Evolutionary conservation across 140 eudicot genomes (phyloP).

Genomic region (Anethum foeniculum): DNA sequence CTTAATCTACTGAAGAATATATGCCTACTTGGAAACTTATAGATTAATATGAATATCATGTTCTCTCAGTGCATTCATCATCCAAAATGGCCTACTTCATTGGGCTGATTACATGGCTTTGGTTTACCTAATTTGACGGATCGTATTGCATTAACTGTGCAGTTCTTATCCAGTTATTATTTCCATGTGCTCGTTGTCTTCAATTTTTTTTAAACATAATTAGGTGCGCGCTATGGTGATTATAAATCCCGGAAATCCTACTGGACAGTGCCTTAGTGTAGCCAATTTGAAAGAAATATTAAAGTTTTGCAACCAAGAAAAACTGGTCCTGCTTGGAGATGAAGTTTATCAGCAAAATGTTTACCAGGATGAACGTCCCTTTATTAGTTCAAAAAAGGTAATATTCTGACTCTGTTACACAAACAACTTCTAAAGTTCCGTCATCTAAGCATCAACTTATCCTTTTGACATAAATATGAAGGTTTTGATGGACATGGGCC

Average conservation of each 20-base stretch:
- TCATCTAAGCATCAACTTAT: slow-evolving; percentile 4
- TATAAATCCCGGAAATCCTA: slow-evolving; percentile 98
- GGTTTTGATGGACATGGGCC: slow-evolving; percentile 96
- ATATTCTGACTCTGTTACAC: background rate
- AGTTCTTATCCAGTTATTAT: background rate
- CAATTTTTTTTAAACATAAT: slow-evolving; percentile 1
- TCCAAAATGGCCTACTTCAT: background rate
- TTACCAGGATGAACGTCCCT: slow-evolving; percentile 98
- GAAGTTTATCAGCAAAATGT: slow-evolving; percentile 98
- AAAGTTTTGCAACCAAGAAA: slow-evolving; percentile 70
- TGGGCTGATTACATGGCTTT: background rate
- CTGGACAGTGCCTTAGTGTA: slow-evolving; percentile 89
- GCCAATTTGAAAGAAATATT: slow-evolving; percentile 66
- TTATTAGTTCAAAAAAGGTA: slow-evolving; percentile 92
- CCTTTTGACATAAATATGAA: slow-evolving; percentile 14
- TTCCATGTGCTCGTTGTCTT: background rate
- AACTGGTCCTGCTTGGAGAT: slow-evolving; percentile 76
- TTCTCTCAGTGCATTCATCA: background rate
- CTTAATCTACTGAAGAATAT: background rate
- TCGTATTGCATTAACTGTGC: background rate
- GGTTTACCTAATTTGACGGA: background rate
- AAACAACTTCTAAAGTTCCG: background rate
- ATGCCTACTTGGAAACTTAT: background rate
- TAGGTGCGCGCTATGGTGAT: slow-evolving; percentile 99
- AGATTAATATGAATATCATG: background rate